Conservation (phyloP, 179 eudicot species). For the Heliamphora pulchella region DNA sequence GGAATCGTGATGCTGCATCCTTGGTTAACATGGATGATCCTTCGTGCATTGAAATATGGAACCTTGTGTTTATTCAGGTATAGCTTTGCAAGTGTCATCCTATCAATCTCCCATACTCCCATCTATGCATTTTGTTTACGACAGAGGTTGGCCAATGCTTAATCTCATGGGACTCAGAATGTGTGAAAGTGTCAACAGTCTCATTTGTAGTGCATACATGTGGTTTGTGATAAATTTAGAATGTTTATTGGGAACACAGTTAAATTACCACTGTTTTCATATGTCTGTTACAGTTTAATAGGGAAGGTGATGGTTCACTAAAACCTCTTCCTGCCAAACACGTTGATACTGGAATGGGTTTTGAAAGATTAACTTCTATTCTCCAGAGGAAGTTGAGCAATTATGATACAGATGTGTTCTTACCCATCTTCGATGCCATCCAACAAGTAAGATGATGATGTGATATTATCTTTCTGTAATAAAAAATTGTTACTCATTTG, state of each 20-base stretch:
- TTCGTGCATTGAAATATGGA: constrained; percentile 96
- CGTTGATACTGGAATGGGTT: constrained; percentile 98
- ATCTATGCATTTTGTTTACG: not conserved
- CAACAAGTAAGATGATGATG: constrained; percentile 47
- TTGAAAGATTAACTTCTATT: constrained; percentile 93
- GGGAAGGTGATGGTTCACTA: constrained; percentile 77
- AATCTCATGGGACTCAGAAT: not conserved
- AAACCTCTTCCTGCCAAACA: constrained; percentile 93
- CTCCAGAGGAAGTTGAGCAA: constrained; percentile 97
- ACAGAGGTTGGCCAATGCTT: not conserved
- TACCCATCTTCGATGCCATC: constrained; percentile 87
- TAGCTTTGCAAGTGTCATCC: not conserved
- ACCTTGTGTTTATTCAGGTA: constrained; percentile 97
- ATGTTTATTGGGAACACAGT: not conserved
- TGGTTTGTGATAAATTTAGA: constrained; percentile 1
- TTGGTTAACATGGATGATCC: constrained; percentile 94
- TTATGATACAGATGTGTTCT: constrained; percentile 92
- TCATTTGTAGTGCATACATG: not conserved
- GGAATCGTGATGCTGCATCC: constrained; percentile 84
- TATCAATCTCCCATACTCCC: not conserved
- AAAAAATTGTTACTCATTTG: no score
- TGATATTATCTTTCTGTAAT: not conserved
- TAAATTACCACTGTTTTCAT: constrained; percentile 3
- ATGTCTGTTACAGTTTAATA: constrained; percentile 57
- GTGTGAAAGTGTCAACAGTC: not conserved